A percentile compares a stretch with the other conserved stretches of the same genome.
phyloP scores from a whole-genome alignment of 768 basidiomycete genomes.

The Paxillus involutus region DNA sequence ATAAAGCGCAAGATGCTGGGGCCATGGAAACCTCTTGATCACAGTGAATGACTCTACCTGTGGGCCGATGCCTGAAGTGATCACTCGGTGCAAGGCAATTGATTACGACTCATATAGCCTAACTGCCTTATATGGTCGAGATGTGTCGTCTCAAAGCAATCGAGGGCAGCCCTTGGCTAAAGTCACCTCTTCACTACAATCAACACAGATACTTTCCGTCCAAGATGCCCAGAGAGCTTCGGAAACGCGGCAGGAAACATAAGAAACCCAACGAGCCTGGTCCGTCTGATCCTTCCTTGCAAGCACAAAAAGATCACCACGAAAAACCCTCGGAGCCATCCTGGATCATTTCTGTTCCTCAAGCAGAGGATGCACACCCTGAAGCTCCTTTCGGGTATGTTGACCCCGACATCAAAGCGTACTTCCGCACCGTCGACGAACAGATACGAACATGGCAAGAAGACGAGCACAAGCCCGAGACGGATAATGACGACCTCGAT shows the following conservation, averaged over 20 bases:
- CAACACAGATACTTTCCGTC: neutral
- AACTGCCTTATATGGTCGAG: too few species aligned
- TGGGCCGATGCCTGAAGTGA: too few species aligned
- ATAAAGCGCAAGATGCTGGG: constrained; percentile 76
- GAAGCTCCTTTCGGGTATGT: constrained; percentile 91
- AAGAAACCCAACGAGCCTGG: constrained; percentile 45
- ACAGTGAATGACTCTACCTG: too few species aligned
- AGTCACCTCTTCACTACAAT: neutral
- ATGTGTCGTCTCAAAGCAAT: too few species aligned
- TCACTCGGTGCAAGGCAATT: too few species aligned
- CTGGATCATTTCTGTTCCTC: constrained; percentile 59
- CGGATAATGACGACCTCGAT: constrained; percentile 49
- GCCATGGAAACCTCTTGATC: constrained; percentile 52
- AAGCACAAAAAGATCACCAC: constrained; percentile 3
- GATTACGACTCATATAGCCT: too few species aligned
- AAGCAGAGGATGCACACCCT: constrained; percentile 41
- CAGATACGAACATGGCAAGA: constrained; percentile 87
- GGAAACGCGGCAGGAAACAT: constrained; percentile 77
- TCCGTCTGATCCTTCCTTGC: neutral
- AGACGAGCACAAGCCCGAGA: constrained; percentile 39
- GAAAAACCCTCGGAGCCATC: constrained; percentile 47
- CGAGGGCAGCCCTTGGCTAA: too few species aligned
- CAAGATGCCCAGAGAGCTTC: constrained; percentile 69
- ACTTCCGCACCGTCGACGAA: constrained; percentile 85
- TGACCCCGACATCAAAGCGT: constrained; percentile 88